phyloP scores from a whole-genome alignment of 2,329 filamentous ascomycete species.

The Cladophialophora bantiana region DNA sequence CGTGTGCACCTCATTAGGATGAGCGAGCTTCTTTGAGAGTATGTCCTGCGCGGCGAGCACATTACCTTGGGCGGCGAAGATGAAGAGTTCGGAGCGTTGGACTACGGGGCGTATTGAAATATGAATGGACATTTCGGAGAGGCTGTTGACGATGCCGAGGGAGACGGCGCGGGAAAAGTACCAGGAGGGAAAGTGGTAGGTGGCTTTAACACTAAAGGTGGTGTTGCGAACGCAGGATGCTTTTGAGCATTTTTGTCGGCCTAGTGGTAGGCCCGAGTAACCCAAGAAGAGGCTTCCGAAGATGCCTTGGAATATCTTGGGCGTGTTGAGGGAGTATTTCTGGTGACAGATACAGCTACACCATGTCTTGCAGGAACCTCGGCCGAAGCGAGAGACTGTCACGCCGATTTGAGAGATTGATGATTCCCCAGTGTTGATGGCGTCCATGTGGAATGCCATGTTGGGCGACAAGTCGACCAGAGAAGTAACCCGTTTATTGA shows the following conservation, averaged over 20 bases:
- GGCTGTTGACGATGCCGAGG: background rate
- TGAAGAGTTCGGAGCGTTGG: background rate
- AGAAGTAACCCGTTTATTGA: background rate
- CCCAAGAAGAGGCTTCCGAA: background rate
- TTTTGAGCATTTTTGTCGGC: background rate
- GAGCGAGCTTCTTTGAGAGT: background rate
- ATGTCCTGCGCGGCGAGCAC: background rate
- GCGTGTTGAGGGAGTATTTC: background rate
- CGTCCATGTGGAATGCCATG: background rate
- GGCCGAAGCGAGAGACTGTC: background rate
- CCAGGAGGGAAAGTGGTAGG: background rate
- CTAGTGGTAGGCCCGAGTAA: background rate
- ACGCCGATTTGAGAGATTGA: background rate
- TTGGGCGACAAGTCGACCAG: background rate
- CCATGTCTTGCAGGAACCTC: background rate
- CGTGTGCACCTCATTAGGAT: background rate
- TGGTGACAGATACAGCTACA: background rate
- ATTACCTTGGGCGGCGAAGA: background rate
- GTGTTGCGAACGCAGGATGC: background rate
- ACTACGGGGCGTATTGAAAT: background rate
- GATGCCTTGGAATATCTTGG: background rate
- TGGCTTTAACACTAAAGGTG: background rate
- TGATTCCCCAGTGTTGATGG: background rate
- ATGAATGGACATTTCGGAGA: background rate
- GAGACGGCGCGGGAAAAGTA: background rate